Base-by-base conservation (phyloP, 164 flowering plant genomes). In the Stephania cephalantha region DNA sequence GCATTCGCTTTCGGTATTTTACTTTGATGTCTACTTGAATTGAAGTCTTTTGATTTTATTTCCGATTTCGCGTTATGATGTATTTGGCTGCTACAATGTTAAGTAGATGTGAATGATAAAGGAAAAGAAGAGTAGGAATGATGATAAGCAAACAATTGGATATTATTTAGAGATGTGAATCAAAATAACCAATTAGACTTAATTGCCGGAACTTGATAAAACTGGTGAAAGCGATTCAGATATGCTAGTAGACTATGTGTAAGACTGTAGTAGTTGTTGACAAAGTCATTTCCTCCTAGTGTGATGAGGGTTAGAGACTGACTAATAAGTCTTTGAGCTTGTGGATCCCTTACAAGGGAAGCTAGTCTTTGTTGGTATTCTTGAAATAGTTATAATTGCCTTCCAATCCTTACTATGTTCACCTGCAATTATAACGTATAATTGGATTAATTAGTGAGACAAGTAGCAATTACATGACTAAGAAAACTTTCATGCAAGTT, bases 281-380 rank as follows among this genome's bases (percentile, higher is more conserved):
- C 95, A 46, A 87, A 92, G 78, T 92, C 97, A 65, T 92, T 90
- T 70, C 97, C 95, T 2, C 95, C 97, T 6, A 86, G 84, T 5
- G 90, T 85, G 64, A 90, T 86, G 68, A 92, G 85, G 46, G 84
- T 83, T 1, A 92, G 87, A 0, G 88, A 90, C n/a, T 72, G 48
- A 69, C 82, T 90, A 74, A 92, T 91, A 0, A 89, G 85, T 74
- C 11, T 66, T 61, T 78, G 63, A 1, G 92, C 72, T 35, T 73
- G 48, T 0, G 48, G 84, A 0, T 46, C 31, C 67, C 94, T 94
- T 0, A 90, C 77, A 1, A 85, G 71, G 7, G 79, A 79, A 71
- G 76, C 74, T 6, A 92, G 58, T 46, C 89, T 68, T 70, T 75
- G 74, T 70, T 90, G 97, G 84, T 92, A 87, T 46, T 85, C 76